Percentiles rank a stretch among this genome's conserved stretches.
Evolutionary conservation across 2,329 filamentous ascomycete species (phyloP).

Genomic region (Sordariomycetes sp.): DNA sequence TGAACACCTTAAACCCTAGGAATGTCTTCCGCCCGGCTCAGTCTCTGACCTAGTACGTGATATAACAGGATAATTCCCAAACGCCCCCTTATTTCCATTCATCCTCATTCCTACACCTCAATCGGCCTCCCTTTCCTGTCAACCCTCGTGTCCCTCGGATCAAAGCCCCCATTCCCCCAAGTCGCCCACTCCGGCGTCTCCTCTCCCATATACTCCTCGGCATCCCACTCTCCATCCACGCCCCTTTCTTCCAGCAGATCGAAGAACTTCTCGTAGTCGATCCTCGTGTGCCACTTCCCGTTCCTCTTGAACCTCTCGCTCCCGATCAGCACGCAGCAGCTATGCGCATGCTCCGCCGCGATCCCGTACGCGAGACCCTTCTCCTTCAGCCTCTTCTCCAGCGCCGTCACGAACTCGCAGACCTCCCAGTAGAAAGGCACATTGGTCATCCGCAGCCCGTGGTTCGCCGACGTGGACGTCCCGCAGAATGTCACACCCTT

Average conservation of each 20-base stretch:
- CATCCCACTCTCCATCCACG: constrained; percentile 55
- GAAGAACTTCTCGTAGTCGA: constrained; percentile 87
- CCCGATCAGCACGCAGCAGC: constrained; percentile 82
- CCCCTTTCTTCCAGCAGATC: constrained; percentile 31
- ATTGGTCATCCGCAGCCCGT: constrained; percentile 91
- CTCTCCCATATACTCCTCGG: constrained; percentile 68
- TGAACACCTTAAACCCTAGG: too few relatives aligned
- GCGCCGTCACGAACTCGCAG: constrained; percentile 65
- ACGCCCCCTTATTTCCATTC: neutral
- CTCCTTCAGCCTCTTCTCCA: constrained; percentile 57
- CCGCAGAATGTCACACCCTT: constrained; percentile 98
- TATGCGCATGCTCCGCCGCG: constrained; percentile 89
- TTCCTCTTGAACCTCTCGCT: constrained; percentile 68
- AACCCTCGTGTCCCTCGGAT: constrained; percentile 79
- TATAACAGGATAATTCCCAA: too few relatives aligned
- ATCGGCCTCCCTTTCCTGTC: constrained; percentile 72
- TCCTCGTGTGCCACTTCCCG: constrained; percentile 81
- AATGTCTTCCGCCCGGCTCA: too few relatives aligned
- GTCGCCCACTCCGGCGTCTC: constrained; percentile 81
- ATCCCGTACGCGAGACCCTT: constrained; percentile 78
- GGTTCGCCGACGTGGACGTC: constrained; percentile 71
- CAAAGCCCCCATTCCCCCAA: constrained; percentile 91
- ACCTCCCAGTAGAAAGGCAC: constrained; percentile 95
- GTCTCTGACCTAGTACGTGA: too few relatives aligned
- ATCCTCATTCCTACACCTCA: constrained; percentile 16